Base-by-base conservation (phyloP, 306 rosid species). In the Cicer bijugum region DNA sequence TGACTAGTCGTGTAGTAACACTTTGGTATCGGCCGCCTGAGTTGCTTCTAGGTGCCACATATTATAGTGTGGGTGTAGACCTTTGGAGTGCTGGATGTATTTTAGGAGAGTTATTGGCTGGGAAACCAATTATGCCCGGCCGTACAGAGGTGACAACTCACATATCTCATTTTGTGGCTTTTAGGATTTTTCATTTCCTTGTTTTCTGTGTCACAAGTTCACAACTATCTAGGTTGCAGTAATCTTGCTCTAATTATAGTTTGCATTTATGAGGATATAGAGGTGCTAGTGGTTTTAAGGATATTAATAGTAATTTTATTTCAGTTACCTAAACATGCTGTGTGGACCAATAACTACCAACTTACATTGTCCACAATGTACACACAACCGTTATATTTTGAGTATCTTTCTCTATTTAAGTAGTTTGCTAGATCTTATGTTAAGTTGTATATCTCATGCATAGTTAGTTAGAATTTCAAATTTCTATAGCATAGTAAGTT, bases 71-170 rank as follows among this genome's bases (percentile, higher is more conserved):
- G 65, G 97, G 96, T 4, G 72, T 93, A 72, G 98, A 93, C 82
- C 86, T 93, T 38, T 93, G 98, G 98, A 93, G 98, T 69, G 97
- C 96, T 16, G 98, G 98, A 53, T 93, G 97, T 84, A 93, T 93
- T 76, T 83, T 93, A 71, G 97, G 97, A 19, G 98, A 93, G 88
- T 81, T 93, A 78, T 80, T 90, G 86, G 93, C 92, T 55, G 96
- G 97, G 86, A 91, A 86, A 83, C 97, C 98, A 82, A 88, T 93
- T 70, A 93, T 93, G 97, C 98, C 98, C 37, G 98, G 98, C 57
- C 97, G 98, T 71, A 93, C 96, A 19, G 98, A 93, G 98, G 98
- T 93, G 81, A 78, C 56, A 64, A 60, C 37, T 81, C 58, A 50
- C 58, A 58, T 56, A 16, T 77, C 63, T 75, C 67, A 12, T 66